phyloP scores from a whole-genome alignment of 495 filamentous ascomycete genomes.

The Xylaria longipes region DNA sequence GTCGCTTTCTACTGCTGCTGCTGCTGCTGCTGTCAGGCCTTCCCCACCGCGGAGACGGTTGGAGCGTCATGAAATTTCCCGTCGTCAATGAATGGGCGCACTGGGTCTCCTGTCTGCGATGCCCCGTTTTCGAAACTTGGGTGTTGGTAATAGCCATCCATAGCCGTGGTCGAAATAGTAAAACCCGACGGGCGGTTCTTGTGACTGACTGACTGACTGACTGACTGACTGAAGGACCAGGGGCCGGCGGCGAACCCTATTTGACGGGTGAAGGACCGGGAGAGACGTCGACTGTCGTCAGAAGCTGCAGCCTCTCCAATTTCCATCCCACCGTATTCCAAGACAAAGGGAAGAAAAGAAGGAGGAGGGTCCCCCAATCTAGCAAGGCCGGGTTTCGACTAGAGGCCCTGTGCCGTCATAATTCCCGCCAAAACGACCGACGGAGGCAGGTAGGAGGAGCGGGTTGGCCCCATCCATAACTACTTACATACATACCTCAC shows the following conservation, averaged over 20 bases:
- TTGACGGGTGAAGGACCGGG: constrained; percentile 14
- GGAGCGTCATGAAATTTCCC: background rate
- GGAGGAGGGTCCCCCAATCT: background rate
- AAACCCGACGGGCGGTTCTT: background rate
- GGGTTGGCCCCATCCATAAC: background rate
- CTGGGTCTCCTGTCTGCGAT: background rate
- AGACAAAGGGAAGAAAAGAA: background rate
- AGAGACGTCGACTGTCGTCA: constrained; percentile 18
- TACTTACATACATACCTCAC: background rate
- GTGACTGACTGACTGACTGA: constrained; percentile 13
- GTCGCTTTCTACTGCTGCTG: constrained; percentile 1
- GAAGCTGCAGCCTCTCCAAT: constrained; percentile 13
- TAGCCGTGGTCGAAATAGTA: background rate
- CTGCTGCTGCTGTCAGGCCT: background rate
- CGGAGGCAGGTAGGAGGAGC: background rate
- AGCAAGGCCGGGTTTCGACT: constrained; percentile 12
- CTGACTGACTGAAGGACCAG: background rate
- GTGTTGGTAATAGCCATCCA: background rate
- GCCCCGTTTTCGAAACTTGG: background rate
- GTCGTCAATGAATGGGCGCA: background rate
- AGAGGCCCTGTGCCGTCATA: constrained; percentile 17
- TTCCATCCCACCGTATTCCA: background rate
- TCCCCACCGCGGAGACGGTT: background rate
- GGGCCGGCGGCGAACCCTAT: constrained; percentile 25
- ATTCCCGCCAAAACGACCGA: background rate